Base-by-base conservation (phyloP, 2,329 filamentous ascomycete genomes). In the Penicillium capsulatum region DNA sequence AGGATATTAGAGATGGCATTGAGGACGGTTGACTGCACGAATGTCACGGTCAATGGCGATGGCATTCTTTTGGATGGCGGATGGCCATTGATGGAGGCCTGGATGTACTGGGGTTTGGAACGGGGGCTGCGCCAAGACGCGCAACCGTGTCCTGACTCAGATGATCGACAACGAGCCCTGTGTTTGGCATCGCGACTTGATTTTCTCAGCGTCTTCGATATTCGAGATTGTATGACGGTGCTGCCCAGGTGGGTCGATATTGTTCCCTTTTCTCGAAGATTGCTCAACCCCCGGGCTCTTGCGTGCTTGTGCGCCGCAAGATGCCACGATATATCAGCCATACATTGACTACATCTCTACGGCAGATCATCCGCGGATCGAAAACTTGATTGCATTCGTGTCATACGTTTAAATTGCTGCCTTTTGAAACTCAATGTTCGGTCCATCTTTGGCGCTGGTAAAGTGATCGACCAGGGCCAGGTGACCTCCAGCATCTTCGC, bases 1-100 rank as follows among this genome's bases (percentile, higher is more conserved):
- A 65, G 48, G 43, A 67, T 26, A 31, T 67, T 67, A 42, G 64
- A 60, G 13, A 66, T 47, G 40, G 61, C 61, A 44, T 66, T 66
- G 3, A 67, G 53, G 26, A 62, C 40, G 20, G 62, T 63, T 32
- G 64, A 60, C 46, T 67, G 64, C 36, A 64, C 55, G 20, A 65
- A 51, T 17, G 63, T 65, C 42, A 55, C 54, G 30, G 54, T 56
- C 33, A 66, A 36, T 4, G 63, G 50, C 34, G 60, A 64, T 30
- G 52, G 48, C 51, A 53, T 54, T 8, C 16, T 49, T 22, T 22
- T 5, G 19, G 9, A 9, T 5, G 5, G 5, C 5, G 19, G 14
- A n/a, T 15, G 24, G 38, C 43, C 48, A 51, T 22, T n/a, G n/a
- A n/a, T n/a, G n/a, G 19, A 9, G 19, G 19, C 5, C 9, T 22